Evolutionary conservation across 768 basidiomycete species (phyloP).

Genomic region (Thelephora ganbajun): DNA sequence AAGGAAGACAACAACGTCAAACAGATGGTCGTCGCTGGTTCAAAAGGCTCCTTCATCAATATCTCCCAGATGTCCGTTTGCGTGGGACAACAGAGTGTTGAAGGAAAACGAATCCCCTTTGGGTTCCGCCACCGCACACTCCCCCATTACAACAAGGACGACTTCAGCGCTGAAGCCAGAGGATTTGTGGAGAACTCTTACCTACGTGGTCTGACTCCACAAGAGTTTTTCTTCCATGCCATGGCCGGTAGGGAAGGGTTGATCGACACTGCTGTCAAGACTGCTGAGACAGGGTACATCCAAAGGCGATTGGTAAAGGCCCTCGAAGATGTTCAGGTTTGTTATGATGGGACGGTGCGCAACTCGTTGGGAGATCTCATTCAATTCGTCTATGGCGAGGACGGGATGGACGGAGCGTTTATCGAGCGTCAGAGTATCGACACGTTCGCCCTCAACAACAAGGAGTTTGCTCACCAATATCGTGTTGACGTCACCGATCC

Average conservation of each 20-base stretch:
- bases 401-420: conserved; percentile 97
- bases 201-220: conserved; percentile 87
- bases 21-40: conserved; percentile 99
- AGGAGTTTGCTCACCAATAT: conserved; percentile 81
- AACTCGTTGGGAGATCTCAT: conserved; percentile 95
- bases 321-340: conserved; percentile 92
- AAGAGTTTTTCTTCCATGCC: conserved; percentile 99
- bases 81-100: conserved; percentile 96
- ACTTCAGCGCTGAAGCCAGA: conserved; percentile 94
- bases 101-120: conserved; percentile 96
- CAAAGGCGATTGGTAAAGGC: conserved; percentile 98
- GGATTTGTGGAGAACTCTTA: conserved; percentile 99
- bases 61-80: conserved; percentile 99
- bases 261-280: conserved; percentile 99
- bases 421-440: conserved; percentile 94
- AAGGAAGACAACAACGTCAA: conserved; percentile 99
- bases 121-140: conserved; percentile 94
- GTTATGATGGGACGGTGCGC: conserved; percentile 95
- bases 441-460: conserved; percentile 69
- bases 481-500: conserved; percentile 91
- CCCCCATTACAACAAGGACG: conserved; percentile 97
- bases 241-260: conserved; percentile 99
- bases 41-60: conserved; percentile 98
- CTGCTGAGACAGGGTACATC: conserved; percentile 98
- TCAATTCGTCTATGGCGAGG: conserved; percentile 95